These are phyloP conservation scores for Sugiyamaella valdiviana DNA, from an alignment of 805 yeast species.

Conservation along the genomic window DNA sequence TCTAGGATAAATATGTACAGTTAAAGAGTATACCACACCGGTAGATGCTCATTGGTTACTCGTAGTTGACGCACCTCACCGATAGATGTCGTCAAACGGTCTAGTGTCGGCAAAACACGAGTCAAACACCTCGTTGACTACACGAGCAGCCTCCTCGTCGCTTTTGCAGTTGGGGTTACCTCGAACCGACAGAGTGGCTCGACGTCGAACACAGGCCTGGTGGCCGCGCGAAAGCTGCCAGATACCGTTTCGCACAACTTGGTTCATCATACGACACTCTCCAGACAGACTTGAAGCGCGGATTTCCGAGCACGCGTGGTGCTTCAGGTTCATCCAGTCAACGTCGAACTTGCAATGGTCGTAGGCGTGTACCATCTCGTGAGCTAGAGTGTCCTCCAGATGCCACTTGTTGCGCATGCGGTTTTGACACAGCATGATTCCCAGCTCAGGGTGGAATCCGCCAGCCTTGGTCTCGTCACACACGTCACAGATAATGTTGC, in stretches of 20 bases:
- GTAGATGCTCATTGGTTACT: no score
- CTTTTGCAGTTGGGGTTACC: slow-evolving; percentile 80
- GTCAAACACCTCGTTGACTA: slow-evolving; percentile 83
- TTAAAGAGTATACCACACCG: no score
- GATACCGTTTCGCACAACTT: slow-evolving; percentile 54
- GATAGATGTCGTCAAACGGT: slow-evolving; percentile 88
- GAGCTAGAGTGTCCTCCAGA: slow-evolving; percentile 84
- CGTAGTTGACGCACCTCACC: slow-evolving; percentile 34
- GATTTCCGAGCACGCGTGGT: slow-evolving; percentile 95
- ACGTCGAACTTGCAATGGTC: slow-evolving; percentile 85
- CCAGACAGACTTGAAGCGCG: slow-evolving; percentile 91
- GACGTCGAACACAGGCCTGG: slow-evolving; percentile 82
- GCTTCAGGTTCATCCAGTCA: slow-evolving; percentile 76
- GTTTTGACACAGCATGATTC: slow-evolving; percentile 83
- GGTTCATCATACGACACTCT: slow-evolving; percentile 87
- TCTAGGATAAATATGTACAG: background rate
- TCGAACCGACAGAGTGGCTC: slow-evolving; percentile 77
- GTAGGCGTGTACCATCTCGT: slow-evolving; percentile 89
- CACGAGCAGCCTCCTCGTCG: slow-evolving; percentile 65
- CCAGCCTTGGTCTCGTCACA: slow-evolving; percentile 85
- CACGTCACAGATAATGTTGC: slow-evolving; percentile 65
- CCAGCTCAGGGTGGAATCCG: slow-evolving; percentile 87
- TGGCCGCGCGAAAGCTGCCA: slow-evolving; percentile 68
- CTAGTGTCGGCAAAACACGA: slow-evolving; percentile 92
- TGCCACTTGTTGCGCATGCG: slow-evolving; percentile 68